Base-by-base conservation (phyloP, 1,139 yeast species). In the Yamadazyma mexicana region DNA sequence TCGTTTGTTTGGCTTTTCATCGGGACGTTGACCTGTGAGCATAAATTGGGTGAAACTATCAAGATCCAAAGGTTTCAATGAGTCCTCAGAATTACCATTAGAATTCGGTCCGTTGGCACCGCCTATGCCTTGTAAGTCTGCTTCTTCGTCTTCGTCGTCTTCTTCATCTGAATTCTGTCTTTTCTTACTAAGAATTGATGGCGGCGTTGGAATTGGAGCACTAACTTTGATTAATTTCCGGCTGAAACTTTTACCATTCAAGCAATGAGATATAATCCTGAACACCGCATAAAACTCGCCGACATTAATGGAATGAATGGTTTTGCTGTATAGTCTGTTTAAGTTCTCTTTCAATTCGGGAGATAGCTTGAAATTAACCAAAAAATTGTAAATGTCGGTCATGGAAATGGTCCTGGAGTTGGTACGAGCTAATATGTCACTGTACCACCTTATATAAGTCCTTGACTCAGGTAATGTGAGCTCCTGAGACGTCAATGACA, bases 361-460 rank as follows among this genome's bases (percentile, higher is more conserved):
- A 1, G 77, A 54, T 14, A 85, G 64, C 44, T 69, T 73, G 61
- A 85, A 85, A 56, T 85, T 85, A 45, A 67, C 59, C 42, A 85
- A 61, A 50, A 85, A 85, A 34, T 59, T 68, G 60, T 79, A 83
- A 6, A 85, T 85, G 51, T 85, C 92, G 2, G 61, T 64, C 51
- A 85, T 61, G 10, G 77, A 64, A 15, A 84, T 77, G 25, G 85
- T 64, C 47, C 82, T 69, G 30, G 76, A 66, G 47, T 75, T 76
- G 11, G 75, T 69, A 36, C 87, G 70, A 11, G 82, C 73, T 33
- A 81, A 69, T 12, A 85, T 80, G 52, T 81, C 83, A 51, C 81
- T 79, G 55, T 84, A 85, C 94, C 94, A 85, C 50, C 92, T 64
- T 57, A 83, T 69, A 58, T 85, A 85, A 0, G 92, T 83, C 51